Conservation (phyloP, 2,329 filamentous ascomycete species). For the Pseudopyrenochaeta lycopersici region DNA sequence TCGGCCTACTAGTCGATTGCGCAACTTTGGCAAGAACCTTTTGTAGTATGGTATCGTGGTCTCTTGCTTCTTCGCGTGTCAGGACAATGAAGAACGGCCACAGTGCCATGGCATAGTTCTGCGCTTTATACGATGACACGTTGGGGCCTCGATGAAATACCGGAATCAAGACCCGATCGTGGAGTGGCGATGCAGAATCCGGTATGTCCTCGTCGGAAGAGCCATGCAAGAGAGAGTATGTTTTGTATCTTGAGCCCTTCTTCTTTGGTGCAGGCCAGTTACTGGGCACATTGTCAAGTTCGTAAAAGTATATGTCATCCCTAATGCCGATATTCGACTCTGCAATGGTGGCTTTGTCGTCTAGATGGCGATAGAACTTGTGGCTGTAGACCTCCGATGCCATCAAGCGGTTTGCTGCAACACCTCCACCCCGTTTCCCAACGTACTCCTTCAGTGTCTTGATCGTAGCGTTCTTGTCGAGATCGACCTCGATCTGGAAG, state of each 20-base stretch:
- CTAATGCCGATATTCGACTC: conserved; percentile 71
- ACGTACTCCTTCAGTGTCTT: conserved; percentile 72
- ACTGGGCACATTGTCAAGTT: conserved; percentile 80
- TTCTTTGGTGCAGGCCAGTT: conserved; percentile 73
- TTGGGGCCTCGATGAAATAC: conserved; percentile 68
- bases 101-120: conserved; percentile 46
- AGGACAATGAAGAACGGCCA: conserved; percentile 77
- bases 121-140: conserved; percentile 41
- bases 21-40: conserved; percentile 82
- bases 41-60: conserved; percentile 76
- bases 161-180: conserved; percentile 74
- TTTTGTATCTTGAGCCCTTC: conserved; percentile 53
- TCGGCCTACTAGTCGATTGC: conserved; percentile 76
- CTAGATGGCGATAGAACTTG: conserved; percentile 87
- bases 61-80: conserved; percentile 73
- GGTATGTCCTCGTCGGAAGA: conserved; percentile 58
- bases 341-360: conserved; percentile 70
- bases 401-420: conserved; percentile 72
- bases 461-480: conserved; percentile 78
- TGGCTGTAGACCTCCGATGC: conserved; percentile 82
- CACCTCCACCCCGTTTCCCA: conserved; percentile 61
- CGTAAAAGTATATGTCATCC: conserved; percentile 76
- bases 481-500: conserved; percentile 77
- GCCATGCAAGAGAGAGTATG: conserved; percentile 55
- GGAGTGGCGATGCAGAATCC: conserved; percentile 67